Evolutionary conservation across 371 early-diverging fungal genomes (phyloP), one percentile per base, ranked within the genome.

Genomic region (Mortierella polycephala): DNA sequence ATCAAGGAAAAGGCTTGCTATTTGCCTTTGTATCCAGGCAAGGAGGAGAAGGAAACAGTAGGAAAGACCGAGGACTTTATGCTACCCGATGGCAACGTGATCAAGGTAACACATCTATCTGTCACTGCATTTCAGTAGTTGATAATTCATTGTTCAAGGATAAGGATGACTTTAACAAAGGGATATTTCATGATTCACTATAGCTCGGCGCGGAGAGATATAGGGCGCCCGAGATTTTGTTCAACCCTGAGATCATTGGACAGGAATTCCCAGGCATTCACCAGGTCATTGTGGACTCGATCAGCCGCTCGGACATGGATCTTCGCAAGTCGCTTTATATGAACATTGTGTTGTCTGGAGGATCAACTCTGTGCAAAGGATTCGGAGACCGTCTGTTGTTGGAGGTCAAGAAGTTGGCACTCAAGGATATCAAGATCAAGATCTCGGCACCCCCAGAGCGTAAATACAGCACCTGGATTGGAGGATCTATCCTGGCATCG

Each of bases 381-480:
- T 95, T 98, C 84, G 95, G 96, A 69, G 98, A 97, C 84, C 94
- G 99, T 82, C 95, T 99, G 92, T 96, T 97, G 85, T 96, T 96
- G 86, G 99, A 99, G 88, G 95, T 99, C 84, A 95, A 96, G 69
- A 94, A 96, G 54, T 87, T 99, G 72, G 99, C 99, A 51, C 98
- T 99, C 55, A 94, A 97, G 75, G 94, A 96, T 82, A 99, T 98
- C 95, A 97, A 97, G 93, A 95, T 99, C 90, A 97, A 98, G 95
- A 98, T 99, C 83, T 97, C 99, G 74, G 98, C 99, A 74, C 99
- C 99, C 60, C 99, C 99, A 62, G 99, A 99, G 88, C 95, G 99
- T 85, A 99, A 99, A 90, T 99, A 99, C 96, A 97, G 98, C 81
- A 99, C 99, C 86, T 99, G 99, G 99, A 99, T 99, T 84, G 99